Evolutionary conservation across 805 yeast species (phyloP), one percentile per base, ranked within the genome.

Genomic region (Wickerhamiella azyma): DNA sequence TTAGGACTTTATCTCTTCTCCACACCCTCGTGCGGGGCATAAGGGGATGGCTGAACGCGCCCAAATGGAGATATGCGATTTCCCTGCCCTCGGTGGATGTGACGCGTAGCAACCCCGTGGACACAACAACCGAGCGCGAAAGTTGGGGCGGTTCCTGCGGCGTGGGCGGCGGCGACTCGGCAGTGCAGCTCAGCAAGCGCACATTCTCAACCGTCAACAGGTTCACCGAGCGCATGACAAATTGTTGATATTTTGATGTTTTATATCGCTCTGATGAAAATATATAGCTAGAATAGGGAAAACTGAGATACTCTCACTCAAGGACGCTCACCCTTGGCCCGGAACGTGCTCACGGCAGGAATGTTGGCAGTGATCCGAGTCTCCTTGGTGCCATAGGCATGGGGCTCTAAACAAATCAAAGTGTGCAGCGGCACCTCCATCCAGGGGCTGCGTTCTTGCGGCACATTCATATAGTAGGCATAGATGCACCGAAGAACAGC

Each of bases 381-480:
- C 14, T 88, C 97, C 37, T 79, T 65, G 0, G 98, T 88, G 42
- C 79, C 80, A 58, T 85, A 88, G 0, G 98, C 96, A 48, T 94
- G 72, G n/a, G 96, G 96, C 61, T 92, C 97, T 52, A 92, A 69
- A 59, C 85, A 82, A 57, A 92, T 92, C 61, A 92, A 67, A 0
- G 98, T 92, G 60, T 92, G 99, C 56, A 92, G 68, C 5, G 99
- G 99, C 49, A 92, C 94, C 35, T 94, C 85, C 95, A 92, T 86
- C 98, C 98, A 92, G 5, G 99, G 99, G 48, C 88, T 76, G 62
- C 85, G 89, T 56, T 89, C 96, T 62, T 89, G 97, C 4, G 96
- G 96, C 16, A 92, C 94, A 60, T 92, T 89, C 97, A 92, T 92
- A 60, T 88, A 92, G 64, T 92, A 92, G 7, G 98, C 97, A 64